Evolutionary conservation across 208 protist species (phyloP).

Genomic region (Dictyostelium gargantuum): DNA sequence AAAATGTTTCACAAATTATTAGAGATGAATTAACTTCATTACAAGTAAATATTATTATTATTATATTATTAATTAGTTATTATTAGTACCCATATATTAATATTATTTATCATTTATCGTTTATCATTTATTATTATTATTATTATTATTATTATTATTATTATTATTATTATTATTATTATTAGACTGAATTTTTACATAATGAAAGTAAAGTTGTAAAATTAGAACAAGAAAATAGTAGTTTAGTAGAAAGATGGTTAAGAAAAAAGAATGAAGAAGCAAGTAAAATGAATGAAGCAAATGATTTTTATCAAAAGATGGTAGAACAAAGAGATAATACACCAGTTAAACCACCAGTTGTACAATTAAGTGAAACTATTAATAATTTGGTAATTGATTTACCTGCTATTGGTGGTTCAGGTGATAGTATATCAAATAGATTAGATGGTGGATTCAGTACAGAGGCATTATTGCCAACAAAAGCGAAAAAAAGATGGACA

Average conservation of each 20-base stretch:
- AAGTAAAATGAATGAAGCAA: constrained; percentile 66
- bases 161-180: too few relatives aligned
- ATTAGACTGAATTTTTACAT: constrained; percentile 26
- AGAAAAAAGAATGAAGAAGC: constrained; percentile 77
- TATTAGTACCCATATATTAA: too few relatives aligned
- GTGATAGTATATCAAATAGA: background rate
- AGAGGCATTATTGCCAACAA: constrained; percentile 21
- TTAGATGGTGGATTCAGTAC: background rate
- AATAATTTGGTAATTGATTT: background rate
- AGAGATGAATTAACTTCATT: constrained; percentile 20
- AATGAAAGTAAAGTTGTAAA: constrained; percentile 54
- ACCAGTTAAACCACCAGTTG: background rate
- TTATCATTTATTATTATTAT: too few relatives aligned
- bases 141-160: too few relatives aligned
- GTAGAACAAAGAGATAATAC: constrained; percentile 41
- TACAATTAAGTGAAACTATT: too few relatives aligned
- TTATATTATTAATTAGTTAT: too few relatives aligned
- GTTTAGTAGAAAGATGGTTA: constrained; percentile 70
- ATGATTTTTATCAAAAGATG: constrained; percentile 68
- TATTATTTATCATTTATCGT: too few relatives aligned
- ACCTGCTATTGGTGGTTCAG: background rate
- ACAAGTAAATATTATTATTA: background rate
- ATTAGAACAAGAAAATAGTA: constrained; percentile 71
- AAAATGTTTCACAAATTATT: constrained; percentile 38
- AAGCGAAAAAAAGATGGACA: constrained; percentile 26